A percentile compares a stretch with the other conserved stretches of the same genome.
Conservation (phyloP, 495 filamentous ascomycete species). For the Neurospora sp. region DNA sequence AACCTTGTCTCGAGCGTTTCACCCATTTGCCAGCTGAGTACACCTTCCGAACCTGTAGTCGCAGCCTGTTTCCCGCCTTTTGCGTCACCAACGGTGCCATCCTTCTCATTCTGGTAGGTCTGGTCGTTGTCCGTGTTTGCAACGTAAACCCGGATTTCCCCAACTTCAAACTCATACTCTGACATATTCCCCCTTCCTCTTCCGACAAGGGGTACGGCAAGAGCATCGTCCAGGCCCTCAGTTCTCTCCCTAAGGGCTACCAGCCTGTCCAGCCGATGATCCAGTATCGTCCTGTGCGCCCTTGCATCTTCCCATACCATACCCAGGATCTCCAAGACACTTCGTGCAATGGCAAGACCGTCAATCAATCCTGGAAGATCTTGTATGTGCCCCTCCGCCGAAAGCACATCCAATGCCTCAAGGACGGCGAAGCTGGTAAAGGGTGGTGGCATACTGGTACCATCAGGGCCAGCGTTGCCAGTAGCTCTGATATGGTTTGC, state of each 20-base stretch:
- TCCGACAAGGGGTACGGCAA: neutral
- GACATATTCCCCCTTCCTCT: neutral
- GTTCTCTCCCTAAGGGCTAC: constrained; percentile 9
- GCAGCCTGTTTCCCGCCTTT: neutral
- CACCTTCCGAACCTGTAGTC: neutral
- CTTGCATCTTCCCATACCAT: constrained; percentile 16
- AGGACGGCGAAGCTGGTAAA: constrained; percentile 16
- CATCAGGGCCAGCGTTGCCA: neutral
- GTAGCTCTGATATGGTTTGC: constrained; percentile 3
- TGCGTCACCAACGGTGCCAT: neutral
- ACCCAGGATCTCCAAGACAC: constrained; percentile 12
- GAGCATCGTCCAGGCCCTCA: neutral
- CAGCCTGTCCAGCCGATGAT: constrained; percentile 15
- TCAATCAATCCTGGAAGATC: constrained; percentile 15
- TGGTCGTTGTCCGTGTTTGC: neutral
- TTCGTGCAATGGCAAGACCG: constrained; percentile 11
- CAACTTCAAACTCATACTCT: neutral
- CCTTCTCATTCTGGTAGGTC: neutral
- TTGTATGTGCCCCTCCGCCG: constrained; percentile 12
- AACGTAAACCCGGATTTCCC: constrained; percentile 8
- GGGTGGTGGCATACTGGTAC: constrained; percentile 10
- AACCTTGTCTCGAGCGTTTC: constrained; percentile 16
- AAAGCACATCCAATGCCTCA: constrained; percentile 19
- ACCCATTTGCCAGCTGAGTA: constrained; percentile 15
- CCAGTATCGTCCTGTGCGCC: constrained; percentile 11